Base-by-base conservation (phyloP, 305 asterid species). In the Solanum hybrid region DNA sequence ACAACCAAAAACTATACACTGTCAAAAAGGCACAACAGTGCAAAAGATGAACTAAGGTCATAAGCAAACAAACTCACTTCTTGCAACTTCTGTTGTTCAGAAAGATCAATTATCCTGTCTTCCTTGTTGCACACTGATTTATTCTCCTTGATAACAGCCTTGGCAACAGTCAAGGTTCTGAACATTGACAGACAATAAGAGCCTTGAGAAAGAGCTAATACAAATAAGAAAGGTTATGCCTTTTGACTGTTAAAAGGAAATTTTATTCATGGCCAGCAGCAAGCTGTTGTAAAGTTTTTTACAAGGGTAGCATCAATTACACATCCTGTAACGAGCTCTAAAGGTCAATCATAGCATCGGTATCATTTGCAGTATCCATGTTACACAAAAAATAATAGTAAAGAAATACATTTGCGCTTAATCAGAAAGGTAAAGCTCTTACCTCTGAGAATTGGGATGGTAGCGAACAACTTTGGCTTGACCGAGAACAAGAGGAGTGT, bases 401-500 rank as follows among this genome's bases (percentile, higher is more conserved):
- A 85, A 60, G 34, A 78, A 73, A 78, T 27, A 76, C 89, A 72
- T 36, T 32, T 88, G 85, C 24, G 60, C 75, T 78, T 31, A 26
- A 45, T 42, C 75, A 89, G 66, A 77, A 89, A 81, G 42, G 27
- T 60, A 84, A 87, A 85, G 91, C 88, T 51, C 40, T 90, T 95
- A 97, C 99, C 99, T 95, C 88, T 91, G 92, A 91, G 93, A 95
- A 91, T 96, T 91, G 86, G 98, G 95, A 92, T 92, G 95, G 94
- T 95, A 95, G 90, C 99, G 98, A 78, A 93, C 97, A 90, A 93
- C 96, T 91, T 94, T 95, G 73, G 97, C 96, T 93, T 97, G 98
- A 90, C 99, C 99, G n/a, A 93, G 95, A 90, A 95, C 90, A 90
- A 97, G 97, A 86, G 99, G 98, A 92, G 98, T 96, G 88, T 95